Percentiles rank a stretch among this genome's conserved stretches.
Evolutionary conservation across 352 stramenopile species (phyloP).

Genomic region (Hyphochytrium catenoides): DNA sequence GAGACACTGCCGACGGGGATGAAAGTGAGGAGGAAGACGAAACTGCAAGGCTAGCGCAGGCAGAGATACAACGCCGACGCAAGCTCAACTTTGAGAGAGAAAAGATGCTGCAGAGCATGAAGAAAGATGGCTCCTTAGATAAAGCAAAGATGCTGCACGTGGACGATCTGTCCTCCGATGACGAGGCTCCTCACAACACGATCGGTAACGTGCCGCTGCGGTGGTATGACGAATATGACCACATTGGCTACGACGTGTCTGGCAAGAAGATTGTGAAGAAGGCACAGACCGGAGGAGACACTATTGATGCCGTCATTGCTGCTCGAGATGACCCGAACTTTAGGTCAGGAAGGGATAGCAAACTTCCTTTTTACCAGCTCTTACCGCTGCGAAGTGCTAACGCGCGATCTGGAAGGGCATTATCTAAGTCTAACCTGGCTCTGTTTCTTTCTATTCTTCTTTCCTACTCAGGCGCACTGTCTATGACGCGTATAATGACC

Average conservation of each 20-base stretch:
- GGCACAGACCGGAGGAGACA: conserved; percentile 49
- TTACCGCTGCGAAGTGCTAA: not conserved
- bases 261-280: conserved; percentile 87
- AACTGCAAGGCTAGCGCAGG: conserved; percentile 32
- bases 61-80: conserved; percentile 6
- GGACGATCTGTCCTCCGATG: conserved; percentile 95
- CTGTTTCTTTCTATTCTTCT: conserved; percentile 3
- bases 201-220: conserved; percentile 95
- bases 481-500: conserved; percentile 97
- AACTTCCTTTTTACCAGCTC: too few species aligned
- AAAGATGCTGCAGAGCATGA: conserved; percentile 49
- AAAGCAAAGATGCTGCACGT: conserved; percentile 75
- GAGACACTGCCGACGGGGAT: conserved; percentile 20
- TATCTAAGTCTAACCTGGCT: not conserved
- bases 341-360: conserved; percentile 20
- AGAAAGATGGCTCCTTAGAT: conserved; percentile 48
- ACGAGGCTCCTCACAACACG: conserved; percentile 79
- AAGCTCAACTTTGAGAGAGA: conserved; percentile 12
- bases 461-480: conserved; percentile 53
- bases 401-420: not conserved
- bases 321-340: conserved; percentile 76
- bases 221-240: conserved; percentile 99
- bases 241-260: conserved; percentile 96
- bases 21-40: conserved; percentile 60
- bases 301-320: conserved; percentile 61